Base-by-base conservation (phyloP, 2,329 filamentous ascomycete species). In the Colletotrichum camelliae region DNA sequence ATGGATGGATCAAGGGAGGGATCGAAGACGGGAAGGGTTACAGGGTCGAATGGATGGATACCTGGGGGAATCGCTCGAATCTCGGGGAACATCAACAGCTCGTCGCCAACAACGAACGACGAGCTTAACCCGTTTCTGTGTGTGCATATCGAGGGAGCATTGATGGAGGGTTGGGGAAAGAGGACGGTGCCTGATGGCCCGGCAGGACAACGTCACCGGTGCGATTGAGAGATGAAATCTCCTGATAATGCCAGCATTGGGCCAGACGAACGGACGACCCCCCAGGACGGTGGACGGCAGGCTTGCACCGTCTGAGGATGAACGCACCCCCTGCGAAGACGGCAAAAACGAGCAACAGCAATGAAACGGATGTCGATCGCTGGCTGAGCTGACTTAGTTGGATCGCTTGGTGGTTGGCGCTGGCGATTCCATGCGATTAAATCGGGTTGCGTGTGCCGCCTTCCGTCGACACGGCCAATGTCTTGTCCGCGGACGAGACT, bases 11-110 rank as follows among this genome's bases (percentile, higher is more conserved):
- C 43, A 52, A 52, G 43, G 43, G 43, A 52, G 43, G 43, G 43
- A 52, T 52, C 43, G 43, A 52, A 52, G 66, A 31, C 31, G 29
- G 58, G 29, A 68, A 35, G 52, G 31, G 52, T 60, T 39, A 57
- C 52, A 68, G 66, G 66, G 66, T 39, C 24, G 39, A 61, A 62
- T 48, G 67, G 67, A 70, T 67, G 73, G 69, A 67, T 55, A 72
- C 62, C 70, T 65, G 73, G 37, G 71, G 66, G 68, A 71, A 48
- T 70, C 72, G 72, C 72, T 74, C 72, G 72, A 70, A 74, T 65
- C 72, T 74, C 72, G 72, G 72, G 67, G 68, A 52, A 52, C 43
- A 21, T 9, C 39, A 74, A 29, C 4, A 61, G 55, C 24, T 15
- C 24, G 29, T 58, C 21, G 18, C 8, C 62, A 12, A 37, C 65